These are phyloP conservation scores for Agaricus sinodeliciosus DNA, from an alignment of 768 basidiomycete genomes.

Conservation along the genomic window DNA sequence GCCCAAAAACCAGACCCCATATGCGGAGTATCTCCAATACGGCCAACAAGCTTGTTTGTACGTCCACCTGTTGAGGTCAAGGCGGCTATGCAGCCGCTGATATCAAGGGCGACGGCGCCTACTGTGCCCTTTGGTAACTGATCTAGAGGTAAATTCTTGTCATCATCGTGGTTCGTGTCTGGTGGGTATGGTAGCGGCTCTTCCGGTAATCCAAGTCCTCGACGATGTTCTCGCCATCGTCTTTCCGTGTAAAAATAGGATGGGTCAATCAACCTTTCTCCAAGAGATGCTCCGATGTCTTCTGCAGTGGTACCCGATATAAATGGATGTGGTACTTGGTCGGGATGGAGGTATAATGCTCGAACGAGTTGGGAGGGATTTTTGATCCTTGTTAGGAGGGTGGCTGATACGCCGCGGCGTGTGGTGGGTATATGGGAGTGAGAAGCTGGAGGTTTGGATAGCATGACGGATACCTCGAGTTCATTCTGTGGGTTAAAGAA, in stretches of 20 bases:
- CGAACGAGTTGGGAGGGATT: constrained; percentile 73
- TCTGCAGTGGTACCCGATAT: constrained; percentile 66
- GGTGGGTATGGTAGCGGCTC: constrained; percentile 40
- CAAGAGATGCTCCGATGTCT: constrained; percentile 46
- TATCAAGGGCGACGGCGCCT: constrained; percentile 77
- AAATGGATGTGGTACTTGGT: constrained; percentile 58
- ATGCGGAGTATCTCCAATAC: constrained; percentile 77
- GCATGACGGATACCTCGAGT: constrained; percentile 75
- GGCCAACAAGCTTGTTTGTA: constrained; percentile 79
- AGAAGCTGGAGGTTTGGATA: constrained; percentile 67
- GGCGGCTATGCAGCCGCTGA: constrained; percentile 62
- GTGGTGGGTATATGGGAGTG: constrained; percentile 51
- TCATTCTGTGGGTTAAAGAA: constrained; percentile 50
- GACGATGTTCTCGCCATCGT: constrained; percentile 73
- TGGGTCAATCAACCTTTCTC: constrained; percentile 56
- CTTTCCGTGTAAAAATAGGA: constrained; percentile 74
- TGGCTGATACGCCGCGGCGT: constrained; percentile 57
- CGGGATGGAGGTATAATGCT: constrained; percentile 63
- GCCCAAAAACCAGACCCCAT: constrained; percentile 84
- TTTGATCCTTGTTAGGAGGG: constrained; percentile 57
- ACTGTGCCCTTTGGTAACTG: constrained; percentile 72
- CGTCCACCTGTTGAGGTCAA: constrained; percentile 77
- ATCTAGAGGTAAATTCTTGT: constrained; percentile 35
- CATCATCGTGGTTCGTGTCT: constrained; percentile 8
- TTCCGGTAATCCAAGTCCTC: constrained; percentile 68